Percentiles rank a stretch among this genome's conserved stretches.
Evolutionary conservation across 305 asterid genomes (phyloP).

Genomic region (Stenogyne calaminthoides): DNA sequence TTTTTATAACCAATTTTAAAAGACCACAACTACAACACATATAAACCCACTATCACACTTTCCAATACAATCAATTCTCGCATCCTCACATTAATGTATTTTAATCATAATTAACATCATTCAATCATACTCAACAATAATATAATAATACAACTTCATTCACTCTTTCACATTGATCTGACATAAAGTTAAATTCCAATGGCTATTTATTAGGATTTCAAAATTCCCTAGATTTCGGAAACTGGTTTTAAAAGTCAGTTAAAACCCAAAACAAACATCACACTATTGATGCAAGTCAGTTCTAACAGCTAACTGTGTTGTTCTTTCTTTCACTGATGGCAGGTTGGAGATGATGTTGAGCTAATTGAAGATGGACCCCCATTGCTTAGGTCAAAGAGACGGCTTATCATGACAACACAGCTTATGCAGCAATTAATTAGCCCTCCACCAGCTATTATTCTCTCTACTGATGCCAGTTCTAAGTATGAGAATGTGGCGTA

Average conservation of each 20-base stretch:
- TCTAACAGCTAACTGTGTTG: background rate
- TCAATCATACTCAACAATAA: background rate
- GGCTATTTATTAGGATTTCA: background rate
- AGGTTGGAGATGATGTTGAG: conserved; percentile 59
- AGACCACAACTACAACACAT: background rate
- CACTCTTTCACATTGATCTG: background rate
- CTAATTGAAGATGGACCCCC: conserved; percentile 56
- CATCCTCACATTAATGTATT: no score
- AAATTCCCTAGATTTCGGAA: background rate
- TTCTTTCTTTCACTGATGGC: conserved; percentile 31
- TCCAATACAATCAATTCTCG: no score
- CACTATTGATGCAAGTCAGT: background rate
- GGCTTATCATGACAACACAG: conserved; percentile 67
- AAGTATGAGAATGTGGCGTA: conserved; percentile 53
- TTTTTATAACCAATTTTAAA: background rate
- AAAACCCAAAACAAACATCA: background rate
- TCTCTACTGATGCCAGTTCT: conserved; percentile 52
- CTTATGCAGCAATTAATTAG: conserved; percentile 81
- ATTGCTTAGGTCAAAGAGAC: conserved; percentile 53
- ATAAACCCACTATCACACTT: no score
- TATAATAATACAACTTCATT: background rate
- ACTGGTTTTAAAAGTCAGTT: background rate
- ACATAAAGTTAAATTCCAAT: background rate
- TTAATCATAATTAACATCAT: background rate
- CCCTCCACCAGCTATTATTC: conserved; percentile 59